Conservation (phyloP, 108 stramenopile species). For the Fragilariopsis cylindrus region DNA sequence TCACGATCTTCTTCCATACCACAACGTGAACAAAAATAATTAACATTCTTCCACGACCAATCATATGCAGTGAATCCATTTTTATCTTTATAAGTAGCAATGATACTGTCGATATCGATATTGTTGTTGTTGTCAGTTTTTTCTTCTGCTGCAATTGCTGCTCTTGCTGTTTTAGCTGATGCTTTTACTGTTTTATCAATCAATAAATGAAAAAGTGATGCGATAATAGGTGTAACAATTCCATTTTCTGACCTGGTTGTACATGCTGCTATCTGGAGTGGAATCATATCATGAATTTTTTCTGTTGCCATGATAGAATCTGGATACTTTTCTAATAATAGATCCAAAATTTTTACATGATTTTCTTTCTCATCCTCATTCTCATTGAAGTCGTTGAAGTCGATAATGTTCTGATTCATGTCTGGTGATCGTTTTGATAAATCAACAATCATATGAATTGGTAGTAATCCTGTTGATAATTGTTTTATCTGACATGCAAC, state of each 20-base stretch:
- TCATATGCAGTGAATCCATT: constrained; percentile 16
- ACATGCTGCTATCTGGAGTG: constrained; percentile 26
- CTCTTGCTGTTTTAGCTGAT: neutral
- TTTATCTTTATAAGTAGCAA: neutral
- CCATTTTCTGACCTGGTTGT: constrained; percentile 23
- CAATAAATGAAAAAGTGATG: constrained; percentile 11
- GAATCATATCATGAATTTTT: constrained; percentile 10
- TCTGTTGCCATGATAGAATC: constrained; percentile 22
- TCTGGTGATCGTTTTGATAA: neutral
- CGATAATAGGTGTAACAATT: constrained; percentile 12
- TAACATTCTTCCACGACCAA: constrained; percentile 17
- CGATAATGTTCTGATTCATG: neutral
- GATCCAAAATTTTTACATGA: constrained; percentile 13
- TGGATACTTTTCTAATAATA: constrained; percentile 19
- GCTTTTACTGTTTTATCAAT: neutral
- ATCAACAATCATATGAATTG: constrained; percentile 25
- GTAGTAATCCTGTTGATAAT: constrained; percentile 16
- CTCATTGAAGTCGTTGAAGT: neutral
- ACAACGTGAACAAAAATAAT: constrained; percentile 21
- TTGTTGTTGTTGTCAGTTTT: neutral
- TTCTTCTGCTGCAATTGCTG: neutral
- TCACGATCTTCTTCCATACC: constrained; percentile 10
- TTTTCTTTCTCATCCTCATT: neutral
- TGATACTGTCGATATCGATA: neutral
- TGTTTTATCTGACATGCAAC: constrained; percentile 11